These are phyloP conservation scores for Suillus occidentalis DNA, from an alignment of 768 basidiomycete species.

Conservation along the genomic window DNA sequence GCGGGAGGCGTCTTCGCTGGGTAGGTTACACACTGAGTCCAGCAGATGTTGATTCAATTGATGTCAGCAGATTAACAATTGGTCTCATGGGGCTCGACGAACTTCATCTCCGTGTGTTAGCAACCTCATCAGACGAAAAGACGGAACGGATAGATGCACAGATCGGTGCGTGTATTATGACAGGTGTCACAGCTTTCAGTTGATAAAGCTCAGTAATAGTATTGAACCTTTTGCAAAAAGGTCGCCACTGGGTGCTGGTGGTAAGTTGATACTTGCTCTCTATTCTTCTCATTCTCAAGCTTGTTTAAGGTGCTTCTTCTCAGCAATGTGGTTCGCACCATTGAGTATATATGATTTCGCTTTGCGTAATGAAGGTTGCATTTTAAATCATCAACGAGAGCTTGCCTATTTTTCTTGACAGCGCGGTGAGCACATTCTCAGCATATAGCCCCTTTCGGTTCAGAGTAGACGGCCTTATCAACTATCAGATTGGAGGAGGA, in stretches of 20 bases:
- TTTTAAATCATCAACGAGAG: conserved; percentile 76
- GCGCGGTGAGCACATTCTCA: conserved; percentile 42
- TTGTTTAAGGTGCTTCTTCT: conserved; percentile 73
- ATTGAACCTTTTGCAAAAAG: conserved; percentile 54
- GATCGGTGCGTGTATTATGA: conserved; percentile 50
- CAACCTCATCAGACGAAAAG: conserved; percentile 72
- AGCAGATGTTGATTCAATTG: neutral
- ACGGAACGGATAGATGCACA: conserved; percentile 67
- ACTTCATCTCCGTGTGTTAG: conserved; percentile 83
- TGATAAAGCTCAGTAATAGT: conserved; percentile 40
- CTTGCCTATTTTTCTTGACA: conserved; percentile 80
- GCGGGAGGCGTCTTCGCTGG: conserved; percentile 92
- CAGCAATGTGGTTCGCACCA: conserved; percentile 72
- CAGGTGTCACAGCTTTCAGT: conserved; percentile 2
- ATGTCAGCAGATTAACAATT: conserved; percentile 67
- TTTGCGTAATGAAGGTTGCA: neutral
- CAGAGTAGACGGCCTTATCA: conserved; percentile 4
- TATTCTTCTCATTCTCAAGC: conserved; percentile 11
- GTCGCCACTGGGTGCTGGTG: conserved; percentile 93
- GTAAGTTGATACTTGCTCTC: conserved; percentile 41
- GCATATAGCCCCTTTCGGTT: neutral
- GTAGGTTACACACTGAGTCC: conserved; percentile 40
- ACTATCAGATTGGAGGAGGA: conserved; percentile 57
- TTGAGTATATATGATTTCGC: neutral
- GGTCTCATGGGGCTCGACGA: conserved; percentile 95